These are phyloP conservation scores for Fusarium ambrosium DNA, from an alignment of 2,329 filamentous ascomycete species.

Conservation along the genomic window DNA sequence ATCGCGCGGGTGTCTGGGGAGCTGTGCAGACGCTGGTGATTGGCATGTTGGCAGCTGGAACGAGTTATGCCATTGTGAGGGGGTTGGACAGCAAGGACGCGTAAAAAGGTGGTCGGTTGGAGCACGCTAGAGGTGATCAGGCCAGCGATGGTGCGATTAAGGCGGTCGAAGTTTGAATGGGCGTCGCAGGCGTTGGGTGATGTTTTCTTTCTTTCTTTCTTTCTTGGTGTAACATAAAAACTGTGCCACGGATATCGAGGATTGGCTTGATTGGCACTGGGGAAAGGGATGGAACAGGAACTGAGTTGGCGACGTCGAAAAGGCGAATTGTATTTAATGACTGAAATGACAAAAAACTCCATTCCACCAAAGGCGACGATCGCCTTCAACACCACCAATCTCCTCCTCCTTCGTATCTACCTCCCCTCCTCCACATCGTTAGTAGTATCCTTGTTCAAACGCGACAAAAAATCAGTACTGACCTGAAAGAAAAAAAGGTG, in stretches of 20 bases:
- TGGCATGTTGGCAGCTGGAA: slow-evolving; percentile 74
- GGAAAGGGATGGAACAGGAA: neutral
- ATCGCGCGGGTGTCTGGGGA: slow-evolving; percentile 68
- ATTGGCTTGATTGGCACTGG: slow-evolving; percentile 3
- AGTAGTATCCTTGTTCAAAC: slow-evolving; percentile 46
- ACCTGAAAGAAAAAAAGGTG: slow-evolving; percentile 52
- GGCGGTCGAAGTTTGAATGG: slow-evolving; percentile 16
- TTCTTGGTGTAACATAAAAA: neutral
- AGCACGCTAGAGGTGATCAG: neutral
- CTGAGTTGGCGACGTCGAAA: slow-evolving; percentile 20
- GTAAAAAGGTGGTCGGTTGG: slow-evolving; percentile 4
- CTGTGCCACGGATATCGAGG: slow-evolving; percentile 11
- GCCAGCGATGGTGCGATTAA: slow-evolving; percentile 1
- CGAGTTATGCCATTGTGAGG: slow-evolving; percentile 73
- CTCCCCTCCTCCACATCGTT: slow-evolving; percentile 14
- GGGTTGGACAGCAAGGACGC: slow-evolving; percentile 59
- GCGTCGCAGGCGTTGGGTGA: slow-evolving; percentile 26
- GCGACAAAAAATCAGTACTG: slow-evolving; percentile 32
- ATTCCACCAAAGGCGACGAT: slow-evolving; percentile 25
- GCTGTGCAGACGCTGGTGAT: slow-evolving; percentile 75
- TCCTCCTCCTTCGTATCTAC: neutral
- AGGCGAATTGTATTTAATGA: slow-evolving; percentile 33
- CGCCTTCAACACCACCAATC: slow-evolving; percentile 6
- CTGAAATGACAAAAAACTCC: slow-evolving; percentile 37
- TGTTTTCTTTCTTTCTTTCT: neutral